Evolutionary conservation across 176 grass and related monocot species (phyloP), one percentile per base, ranked within the genome.

Genomic region (Lolium perenne): DNA sequence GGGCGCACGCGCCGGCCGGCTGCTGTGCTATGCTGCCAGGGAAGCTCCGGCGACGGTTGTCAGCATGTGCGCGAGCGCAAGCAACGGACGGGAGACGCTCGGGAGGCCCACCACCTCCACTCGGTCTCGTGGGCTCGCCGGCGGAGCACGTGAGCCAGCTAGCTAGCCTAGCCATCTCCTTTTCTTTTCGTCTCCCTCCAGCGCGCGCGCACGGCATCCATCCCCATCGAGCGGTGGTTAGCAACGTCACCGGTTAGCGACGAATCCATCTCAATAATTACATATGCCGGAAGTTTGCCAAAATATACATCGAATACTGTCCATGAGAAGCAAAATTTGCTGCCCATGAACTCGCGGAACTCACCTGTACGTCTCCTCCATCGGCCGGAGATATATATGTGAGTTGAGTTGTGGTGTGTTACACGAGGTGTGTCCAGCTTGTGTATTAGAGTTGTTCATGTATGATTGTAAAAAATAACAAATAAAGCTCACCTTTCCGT

Each of bases 91-190:
- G 26, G 26, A 29, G 26, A 29, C 26, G 54, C 57, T 62, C 54
- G n/a, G 74, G 40, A 41, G 56, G 25, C 32, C 84, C 84, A 71
- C 82, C 76, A 66, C 47, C 77, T 68, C 78, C 87, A 59, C 63
- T 17, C 68, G 68, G 68, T 54, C 68, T 56, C 82, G 8, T 55
- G 68, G 23, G 62, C 62, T 41, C 82, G 84, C 66, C 84, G 84
- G 61, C 77, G 76, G 75, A 77, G 86, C 89, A 91, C 89, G 85
- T 88, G 88, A 83, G 25, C 4, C 6, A 67, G 41, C 29, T 59
- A 53, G 82, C 58, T 2, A 35, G n/a, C n/a, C n/a, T 6, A 80
- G 69, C 54, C 67, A 61, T 82, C 60, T 26, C n/a, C 29, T 5
- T 54, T 85, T 56, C 0, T 13, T 45, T 56, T 32, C 25, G 1